These are phyloP conservation scores for Suhomyces choctaworum DNA, from an alignment of 1,139 yeast genomes.

Conservation along the genomic window DNA sequence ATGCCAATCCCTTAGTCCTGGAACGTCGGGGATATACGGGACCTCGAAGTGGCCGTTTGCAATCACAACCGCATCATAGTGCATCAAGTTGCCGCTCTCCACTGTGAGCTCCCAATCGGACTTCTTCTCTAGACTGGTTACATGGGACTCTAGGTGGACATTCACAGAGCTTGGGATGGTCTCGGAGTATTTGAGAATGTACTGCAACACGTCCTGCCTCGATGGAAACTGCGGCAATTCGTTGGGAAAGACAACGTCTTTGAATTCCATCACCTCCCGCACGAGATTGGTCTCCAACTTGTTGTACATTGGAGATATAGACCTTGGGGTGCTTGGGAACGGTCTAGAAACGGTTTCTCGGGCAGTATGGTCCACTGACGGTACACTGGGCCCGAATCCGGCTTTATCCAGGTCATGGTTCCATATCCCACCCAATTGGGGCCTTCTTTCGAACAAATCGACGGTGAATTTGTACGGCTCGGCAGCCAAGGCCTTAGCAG, in stretches of 20 bases:
- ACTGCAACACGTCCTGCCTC: conserved; percentile 39
- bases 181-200: conserved; percentile 33
- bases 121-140: conserved; percentile 6
- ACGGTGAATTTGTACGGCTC: conserved; percentile 38
- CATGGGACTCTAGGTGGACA: conserved; percentile 3
- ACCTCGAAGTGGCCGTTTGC: conserved; percentile 52
- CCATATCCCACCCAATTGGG: conserved; percentile 52
- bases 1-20: conserved; percentile 45
- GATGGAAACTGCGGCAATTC: conserved; percentile 35
- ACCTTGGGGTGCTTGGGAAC: neutral
- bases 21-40: conserved; percentile 46
- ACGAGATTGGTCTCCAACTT: conserved; percentile 50
- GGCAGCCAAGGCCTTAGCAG: conserved; percentile 46
- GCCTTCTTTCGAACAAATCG: conserved; percentile 46
- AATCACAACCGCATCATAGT: conserved; percentile 46
- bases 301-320: conserved; percentile 47
- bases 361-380: conserved; percentile 15
- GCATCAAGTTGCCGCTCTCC: conserved; percentile 9
- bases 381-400: conserved; percentile 24
- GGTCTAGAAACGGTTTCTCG: neutral
- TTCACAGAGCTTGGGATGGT: conserved; percentile 28
- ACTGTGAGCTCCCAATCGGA: conserved; percentile 21
- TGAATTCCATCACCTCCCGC: conserved; percentile 44
- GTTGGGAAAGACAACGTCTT: conserved; percentile 35
- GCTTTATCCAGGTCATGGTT: conserved; percentile 35